A percentile compares a stretch with the other conserved stretches of the same genome.
Conservation (phyloP, 352 stramenopile species). For the Lagenidium sp. region DNA sequence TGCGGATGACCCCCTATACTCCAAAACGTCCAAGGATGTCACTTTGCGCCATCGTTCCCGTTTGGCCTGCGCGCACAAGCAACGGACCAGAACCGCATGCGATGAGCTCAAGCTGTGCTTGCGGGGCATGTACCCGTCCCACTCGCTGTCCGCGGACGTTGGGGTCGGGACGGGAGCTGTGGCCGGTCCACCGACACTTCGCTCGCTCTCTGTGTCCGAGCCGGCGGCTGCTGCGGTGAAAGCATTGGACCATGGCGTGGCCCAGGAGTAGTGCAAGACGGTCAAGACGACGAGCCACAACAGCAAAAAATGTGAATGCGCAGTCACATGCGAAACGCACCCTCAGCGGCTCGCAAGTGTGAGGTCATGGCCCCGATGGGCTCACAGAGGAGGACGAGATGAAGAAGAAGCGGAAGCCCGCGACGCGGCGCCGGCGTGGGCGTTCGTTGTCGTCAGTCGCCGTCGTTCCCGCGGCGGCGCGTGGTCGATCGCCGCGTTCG, state of each 20-base stretch:
- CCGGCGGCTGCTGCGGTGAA: constrained; percentile 9
- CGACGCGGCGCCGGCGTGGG: too few species aligned
- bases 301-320: too few species aligned
- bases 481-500: neutral
- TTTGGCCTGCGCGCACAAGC: neutral
- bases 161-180: constrained; percentile 18
- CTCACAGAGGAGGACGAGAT: too few species aligned
- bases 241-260: too few species aligned
- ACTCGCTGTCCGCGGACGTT: constrained; percentile 30
- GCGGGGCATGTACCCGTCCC: constrained; percentile 38
- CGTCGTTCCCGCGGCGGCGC: too few species aligned
- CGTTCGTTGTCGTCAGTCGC: too few species aligned
- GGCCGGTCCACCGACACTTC: constrained; percentile 9
- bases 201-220: constrained; percentile 13
- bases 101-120: constrained; percentile 41
- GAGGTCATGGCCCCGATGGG: constrained; percentile 7
- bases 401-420: too few species aligned
- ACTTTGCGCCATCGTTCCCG: neutral
- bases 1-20: constrained; percentile 45
- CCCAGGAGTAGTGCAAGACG: too few species aligned
- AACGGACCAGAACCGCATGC: constrained; percentile 32
- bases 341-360: constrained; percentile 14
- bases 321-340: too few species aligned
- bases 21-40: neutral
- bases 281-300: too few species aligned